These are phyloP conservation scores for Cercospora sp. DNA, from an alignment of 2,329 filamentous ascomycete genomes.

Conservation along the genomic window DNA sequence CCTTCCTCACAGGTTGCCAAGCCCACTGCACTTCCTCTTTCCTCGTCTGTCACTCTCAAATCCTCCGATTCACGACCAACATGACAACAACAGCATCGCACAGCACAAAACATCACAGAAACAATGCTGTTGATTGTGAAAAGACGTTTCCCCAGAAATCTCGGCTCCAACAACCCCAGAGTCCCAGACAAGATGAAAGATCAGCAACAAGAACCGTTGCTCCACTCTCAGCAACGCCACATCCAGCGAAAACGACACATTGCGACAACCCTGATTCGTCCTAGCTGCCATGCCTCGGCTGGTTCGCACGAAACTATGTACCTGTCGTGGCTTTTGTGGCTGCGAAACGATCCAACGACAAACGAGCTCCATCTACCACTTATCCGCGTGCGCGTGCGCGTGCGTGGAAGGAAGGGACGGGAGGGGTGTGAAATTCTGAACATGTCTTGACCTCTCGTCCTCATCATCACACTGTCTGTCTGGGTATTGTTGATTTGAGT, in stretches of 20 bases:
- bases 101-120: neutral
- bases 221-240: conserved; percentile 1
- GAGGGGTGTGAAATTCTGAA: neutral
- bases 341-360: neutral
- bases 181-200: neutral
- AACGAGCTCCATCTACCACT: neutral
- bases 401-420: neutral
- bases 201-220: neutral
- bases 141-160: neutral
- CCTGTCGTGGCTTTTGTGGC: neutral
- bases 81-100: neutral
- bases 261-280: neutral
- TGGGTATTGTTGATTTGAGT: neutral
- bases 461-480: no score
- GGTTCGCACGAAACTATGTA: neutral
- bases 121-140: neutral
- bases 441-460: neutral
- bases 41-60: neutral
- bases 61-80: neutral
- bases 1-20: neutral
- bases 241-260: neutral
- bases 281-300: neutral
- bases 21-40: neutral
- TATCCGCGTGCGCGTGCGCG: neutral
- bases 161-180: neutral